phyloP scores from a whole-genome alignment of 768 basidiomycete species.

The Royoungia palumana region DNA sequence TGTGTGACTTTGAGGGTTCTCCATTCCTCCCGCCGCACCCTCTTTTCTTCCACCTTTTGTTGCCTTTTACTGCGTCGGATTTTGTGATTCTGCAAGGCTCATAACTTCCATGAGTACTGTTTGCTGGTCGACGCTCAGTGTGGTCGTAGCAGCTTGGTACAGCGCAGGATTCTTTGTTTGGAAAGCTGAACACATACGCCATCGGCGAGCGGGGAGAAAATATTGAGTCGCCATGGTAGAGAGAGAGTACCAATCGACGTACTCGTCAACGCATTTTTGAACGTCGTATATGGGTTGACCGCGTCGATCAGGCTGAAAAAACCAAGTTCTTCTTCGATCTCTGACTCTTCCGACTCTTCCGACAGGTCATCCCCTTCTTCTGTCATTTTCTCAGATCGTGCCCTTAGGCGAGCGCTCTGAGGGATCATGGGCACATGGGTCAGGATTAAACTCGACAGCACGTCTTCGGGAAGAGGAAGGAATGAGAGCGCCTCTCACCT shows the following conservation, averaged over 20 bases:
- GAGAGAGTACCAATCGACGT: conserved; percentile 2
- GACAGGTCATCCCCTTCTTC: conserved; percentile 31
- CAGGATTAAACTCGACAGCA: background rate
- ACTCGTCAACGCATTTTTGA: conserved; percentile 79
- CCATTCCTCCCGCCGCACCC: background rate
- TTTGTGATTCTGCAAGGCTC: conserved; percentile 54
- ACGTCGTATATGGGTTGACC: conserved; percentile 72
- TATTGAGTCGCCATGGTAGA: no score
- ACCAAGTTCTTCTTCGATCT: conserved; percentile 78
- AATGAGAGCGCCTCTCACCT: conserved; percentile 45
- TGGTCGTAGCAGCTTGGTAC: conserved; percentile 73
- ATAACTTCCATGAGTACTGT: conserved; percentile 84
- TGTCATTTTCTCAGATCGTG: conserved; percentile 46
- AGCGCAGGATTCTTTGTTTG: conserved; percentile 64
- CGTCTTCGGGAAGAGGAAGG: background rate
- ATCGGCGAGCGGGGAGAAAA: no score
- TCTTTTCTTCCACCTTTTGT: background rate
- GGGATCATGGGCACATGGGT: background rate
- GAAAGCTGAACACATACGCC: conserved; percentile 47
- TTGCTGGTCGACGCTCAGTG: conserved; percentile 70
- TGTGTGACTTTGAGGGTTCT: background rate
- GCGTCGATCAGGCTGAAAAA: conserved; percentile 82
- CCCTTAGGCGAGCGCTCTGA: conserved; percentile 72
- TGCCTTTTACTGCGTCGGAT: conserved; percentile 6
- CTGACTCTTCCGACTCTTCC: conserved; percentile 50